A percentile compares a stretch with the other conserved stretches of the same genome.
Conservation (phyloP, 495 filamentous ascomycete genomes). For the Penicillium diatomitis region DNA sequence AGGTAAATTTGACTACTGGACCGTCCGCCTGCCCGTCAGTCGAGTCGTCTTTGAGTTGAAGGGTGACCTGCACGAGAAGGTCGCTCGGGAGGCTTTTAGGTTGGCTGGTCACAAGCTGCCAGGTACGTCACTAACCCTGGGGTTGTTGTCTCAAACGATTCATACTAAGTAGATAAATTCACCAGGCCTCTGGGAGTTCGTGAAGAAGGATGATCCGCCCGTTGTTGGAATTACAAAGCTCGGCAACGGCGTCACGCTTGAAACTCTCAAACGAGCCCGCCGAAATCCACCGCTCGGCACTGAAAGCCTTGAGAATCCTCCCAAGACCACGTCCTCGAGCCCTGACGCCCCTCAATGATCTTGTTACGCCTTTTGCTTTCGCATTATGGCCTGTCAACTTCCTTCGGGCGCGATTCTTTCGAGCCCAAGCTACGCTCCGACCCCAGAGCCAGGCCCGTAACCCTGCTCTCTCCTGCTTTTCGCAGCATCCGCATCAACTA, state of each 20-base stretch:
- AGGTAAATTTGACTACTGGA: slow-evolving; percentile 95
- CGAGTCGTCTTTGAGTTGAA: slow-evolving; percentile 87
- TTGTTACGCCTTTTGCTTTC: slow-evolving; percentile 1
- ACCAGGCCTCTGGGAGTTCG: slow-evolving; percentile 84
- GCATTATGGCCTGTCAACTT: slow-evolving; percentile 7
- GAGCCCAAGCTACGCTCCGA: slow-evolving; percentile 41
- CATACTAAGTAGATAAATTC: slow-evolving; percentile 14
- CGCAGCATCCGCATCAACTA: slow-evolving; percentile 28
- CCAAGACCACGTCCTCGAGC: slow-evolving; percentile 31
- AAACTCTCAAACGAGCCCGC: slow-evolving; percentile 67
- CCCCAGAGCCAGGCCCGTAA: slow-evolving; percentile 48
- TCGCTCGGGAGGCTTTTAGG: slow-evolving; percentile 88
- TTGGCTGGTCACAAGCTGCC: slow-evolving; percentile 93
- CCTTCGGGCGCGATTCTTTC: background rate
- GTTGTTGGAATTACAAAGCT: slow-evolving; percentile 93
- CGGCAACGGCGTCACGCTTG: slow-evolving; percentile 66
- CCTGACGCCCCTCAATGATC: slow-evolving; percentile 33
- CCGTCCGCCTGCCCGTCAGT: slow-evolving; percentile 74
- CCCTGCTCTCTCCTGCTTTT: slow-evolving; percentile 47
- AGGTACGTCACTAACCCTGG: slow-evolving; percentile 44
- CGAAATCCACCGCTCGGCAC: slow-evolving; percentile 49
- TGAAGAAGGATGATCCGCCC: slow-evolving; percentile 83
- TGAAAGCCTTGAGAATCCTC: slow-evolving; percentile 22
- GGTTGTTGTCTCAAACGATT: background rate
- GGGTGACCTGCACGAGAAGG: slow-evolving; percentile 86